A percentile compares a stretch with the other conserved stretches of the same genome.
Evolutionary conservation across 768 basidiomycete genomes (phyloP).

Genomic region (Boletus rufocinnamomeus): DNA sequence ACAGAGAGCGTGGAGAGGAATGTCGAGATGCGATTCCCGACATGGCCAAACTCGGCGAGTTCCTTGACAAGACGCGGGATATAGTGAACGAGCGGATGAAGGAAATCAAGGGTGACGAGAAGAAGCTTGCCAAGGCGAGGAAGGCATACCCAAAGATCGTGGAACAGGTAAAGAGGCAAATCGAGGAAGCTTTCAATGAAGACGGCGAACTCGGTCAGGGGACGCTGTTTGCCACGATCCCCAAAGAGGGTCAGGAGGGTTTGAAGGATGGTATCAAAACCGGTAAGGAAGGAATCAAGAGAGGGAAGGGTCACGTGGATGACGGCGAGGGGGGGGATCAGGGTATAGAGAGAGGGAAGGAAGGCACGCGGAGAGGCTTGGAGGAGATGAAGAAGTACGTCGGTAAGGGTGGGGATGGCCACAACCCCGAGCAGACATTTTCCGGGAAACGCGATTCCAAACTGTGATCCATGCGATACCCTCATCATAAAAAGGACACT

Average conservation of each 20-base stretch:
- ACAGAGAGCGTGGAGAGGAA: background rate
- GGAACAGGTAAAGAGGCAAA: constrained; percentile 11
- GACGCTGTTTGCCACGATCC: constrained; percentile 12
- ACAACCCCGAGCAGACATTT: constrained; percentile 12
- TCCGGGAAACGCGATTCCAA: constrained; percentile 24
- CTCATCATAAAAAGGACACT: background rate
- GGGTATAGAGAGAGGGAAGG: constrained; percentile 8
- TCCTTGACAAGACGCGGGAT: constrained; percentile 24
- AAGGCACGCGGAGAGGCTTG: constrained; percentile 12
- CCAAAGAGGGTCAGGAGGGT: constrained; percentile 7
- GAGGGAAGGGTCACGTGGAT: background rate
- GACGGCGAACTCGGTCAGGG: constrained; percentile 10
- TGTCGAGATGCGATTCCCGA: constrained; percentile 1
- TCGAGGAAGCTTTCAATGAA: constrained; percentile 8
- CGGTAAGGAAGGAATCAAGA: constrained; percentile 8
- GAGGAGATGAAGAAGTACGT: constrained; percentile 14
- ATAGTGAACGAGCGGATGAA: constrained; percentile 18
- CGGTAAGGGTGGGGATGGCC: constrained; percentile 9
- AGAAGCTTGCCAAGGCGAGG: constrained; percentile 22
- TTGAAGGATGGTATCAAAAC: constrained; percentile 4
- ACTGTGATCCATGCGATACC: constrained; percentile 22
- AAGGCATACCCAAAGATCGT: constrained; percentile 17
- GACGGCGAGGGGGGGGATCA: constrained; percentile 2
- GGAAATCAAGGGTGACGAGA: constrained; percentile 19
- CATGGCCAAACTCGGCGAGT: constrained; percentile 13